Evolutionary conservation across 2,329 filamentous ascomycete genomes (phyloP), one percentile per base, ranked within the genome.

Genomic region (Aureobasidium sp.): DNA sequence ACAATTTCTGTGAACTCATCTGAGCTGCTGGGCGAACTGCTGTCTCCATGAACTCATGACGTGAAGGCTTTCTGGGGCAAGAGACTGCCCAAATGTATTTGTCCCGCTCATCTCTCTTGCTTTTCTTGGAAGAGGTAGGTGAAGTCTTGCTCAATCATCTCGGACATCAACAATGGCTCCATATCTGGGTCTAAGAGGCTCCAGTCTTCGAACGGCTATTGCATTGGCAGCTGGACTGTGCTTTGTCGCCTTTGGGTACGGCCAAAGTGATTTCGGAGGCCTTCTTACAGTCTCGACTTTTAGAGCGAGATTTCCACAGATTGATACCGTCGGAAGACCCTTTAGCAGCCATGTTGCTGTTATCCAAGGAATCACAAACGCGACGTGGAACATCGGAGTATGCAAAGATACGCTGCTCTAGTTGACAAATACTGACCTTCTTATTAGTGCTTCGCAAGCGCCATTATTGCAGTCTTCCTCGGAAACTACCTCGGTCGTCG

Each of bases 231-330:
- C 67, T 36, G 66, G 67, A 26, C 63, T 68, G 3, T 64, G 65
- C 32, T 68, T 68, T 59, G 34, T 68, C 46, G 74, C 80, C 12
- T 81, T 84, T 65, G 82, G 82, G 48, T 84, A 83, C 86, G 88
- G 90, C 72, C 87, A 89, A 74, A 76, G 70, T 53, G 69, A 72
- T 37, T 67, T 73, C 32, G 72, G 70, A 47, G 69, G 71, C 36
- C 84, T 93, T 66, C 77, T 93, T 62, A 90, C 87, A 3, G 81
- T 92, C 68, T 75, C 80, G 23, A 79, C 80, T 10, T 90, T 89
- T 67, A 76, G 84, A 2, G 68, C 66, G 6, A 67, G 71, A 39
- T 78, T 79, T 55, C 76, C 76, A 5, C 62, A 74, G 52, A 75
- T 79, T 58, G 73, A 78, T 61, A 74, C 73, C 17, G 68, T 72